These are phyloP conservation scores for Haplographium delicatum DNA, from an alignment of 495 filamentous ascomycete species.

Conservation along the genomic window DNA sequence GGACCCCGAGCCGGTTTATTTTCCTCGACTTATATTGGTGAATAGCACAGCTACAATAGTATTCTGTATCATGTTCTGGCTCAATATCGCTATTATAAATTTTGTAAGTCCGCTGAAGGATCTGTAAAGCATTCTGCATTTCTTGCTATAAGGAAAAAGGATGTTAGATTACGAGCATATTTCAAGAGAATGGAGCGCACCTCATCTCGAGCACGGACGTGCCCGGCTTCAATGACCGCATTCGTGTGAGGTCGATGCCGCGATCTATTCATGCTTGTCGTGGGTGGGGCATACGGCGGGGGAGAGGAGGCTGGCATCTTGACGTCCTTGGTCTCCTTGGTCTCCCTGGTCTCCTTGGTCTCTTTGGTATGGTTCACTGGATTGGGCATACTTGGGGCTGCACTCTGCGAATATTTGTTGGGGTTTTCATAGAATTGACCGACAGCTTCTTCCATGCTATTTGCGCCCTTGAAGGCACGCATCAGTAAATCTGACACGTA, in stretches of 20 bases:
- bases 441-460: slow-evolving; percentile 16
- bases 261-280: neutral
- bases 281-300: slow-evolving; percentile 11
- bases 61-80: slow-evolving; percentile 38
- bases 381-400: neutral
- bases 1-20: slow-evolving; percentile 30
- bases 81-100: slow-evolving; percentile 46
- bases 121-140: slow-evolving; percentile 37
- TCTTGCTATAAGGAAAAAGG: slow-evolving; percentile 30
- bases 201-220: slow-evolving; percentile 33
- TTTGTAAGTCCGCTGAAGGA: slow-evolving; percentile 27
- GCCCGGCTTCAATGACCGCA: slow-evolving; percentile 32
- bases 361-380: slow-evolving; percentile 1
- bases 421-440: slow-evolving; percentile 16
- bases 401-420: slow-evolving; percentile 9
- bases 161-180: slow-evolving; percentile 3
- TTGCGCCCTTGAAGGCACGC: slow-evolving; percentile 8
- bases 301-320: slow-evolving; percentile 10
- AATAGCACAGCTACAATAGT: slow-evolving; percentile 30
- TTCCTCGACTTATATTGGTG: slow-evolving; percentile 33
- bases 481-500: slow-evolving; percentile 1
- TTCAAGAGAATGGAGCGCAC: slow-evolving; percentile 2
- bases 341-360: too few species aligned
- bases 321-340: neutral
- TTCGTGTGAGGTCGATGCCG: slow-evolving; percentile 26